Evolutionary conservation across 1,139 yeast species (phyloP), one percentile per base, ranked within the genome.

Genomic region (Scheffersomyces quercinus): DNA sequence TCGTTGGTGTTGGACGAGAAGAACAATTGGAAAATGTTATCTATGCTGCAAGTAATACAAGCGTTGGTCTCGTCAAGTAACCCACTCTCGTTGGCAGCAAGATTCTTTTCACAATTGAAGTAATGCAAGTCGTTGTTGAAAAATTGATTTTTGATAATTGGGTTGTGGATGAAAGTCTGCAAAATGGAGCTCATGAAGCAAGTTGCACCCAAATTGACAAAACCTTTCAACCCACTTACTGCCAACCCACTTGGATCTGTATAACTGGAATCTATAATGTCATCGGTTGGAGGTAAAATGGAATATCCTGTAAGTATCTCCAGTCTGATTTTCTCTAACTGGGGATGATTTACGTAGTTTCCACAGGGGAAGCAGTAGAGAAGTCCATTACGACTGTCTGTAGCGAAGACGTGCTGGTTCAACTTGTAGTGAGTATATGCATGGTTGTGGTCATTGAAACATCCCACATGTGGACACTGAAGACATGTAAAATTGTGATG

Each of bases 181-280:
- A 93, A 66, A 13, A 90, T 82, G 33, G 95, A 88, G 51, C 96
- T 87, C 88, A 93, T 91, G 67, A 88, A 93, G 67, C 99, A 93
- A 0, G 99, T 93, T 0, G 98, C 88, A 0, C 99, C 99, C 81
- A 93, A 81, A 62, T 93, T 93, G 43, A 90, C 84, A 54, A 93
- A 81, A 3, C 99, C 99, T 47, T 86, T 78, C 24, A 93, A 68
- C 0, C 97, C 98, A 12, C 83, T 77, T 3, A 81, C 73, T 0
- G 95, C 87, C 39, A 77, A 77, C 53, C 64, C 74, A 1, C 77
- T 62, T 3, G 96, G 95, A n/a, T 72, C 47, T 14, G 53, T 37
- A 44, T 68, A 74, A 43, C 59, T 47, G 5, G 49, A 53, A 7
- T 41, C 49, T 9, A 13, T 35, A 28, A 24, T 13, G 12, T 28